Base-by-base conservation (phyloP, 2,329 filamentous ascomycete species). In the Magnaporthiopsis poae region DNA sequence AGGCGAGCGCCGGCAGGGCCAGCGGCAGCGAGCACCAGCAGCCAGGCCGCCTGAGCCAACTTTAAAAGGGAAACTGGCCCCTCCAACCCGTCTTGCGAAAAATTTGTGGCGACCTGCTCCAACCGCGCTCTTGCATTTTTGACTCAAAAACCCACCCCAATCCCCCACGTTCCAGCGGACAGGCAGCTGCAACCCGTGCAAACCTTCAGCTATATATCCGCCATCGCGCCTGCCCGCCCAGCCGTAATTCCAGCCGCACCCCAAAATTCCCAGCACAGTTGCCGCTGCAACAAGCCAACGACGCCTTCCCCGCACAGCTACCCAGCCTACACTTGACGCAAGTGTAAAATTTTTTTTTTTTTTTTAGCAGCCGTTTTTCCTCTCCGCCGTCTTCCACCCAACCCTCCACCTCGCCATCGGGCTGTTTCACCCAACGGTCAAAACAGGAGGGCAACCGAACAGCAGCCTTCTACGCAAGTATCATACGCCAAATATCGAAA, bases 51-150 rank as follows among this genome's bases (percentile, higher is more conserved):
- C 29, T 62, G 60, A 36, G 59, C 63, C 63, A 29, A 29, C 21
- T 65, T 65, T 65, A 65, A 65, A 59, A 60, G 52, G 63, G 59
- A 65, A 60, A 33, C 63, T 33, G 63, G 63, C 59, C 63, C 63
- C 63, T 65, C 63, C 63, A 60, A 25, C 52, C 31, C 31, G 27
- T 65, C 63, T 65, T 31, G 39, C 29, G 63, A 65, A 65, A 65
- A 65, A 60, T 60, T 65, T 65, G 63, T 64, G 63, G 33, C 46
- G 39, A 64, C 63, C 63, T 59, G 63, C 31, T 31, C 63, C 39
- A 65, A 61, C 59, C 25, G 35, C n/a, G 61, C 61, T 39, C 35
- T 56, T 56, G 46, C 46, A 56, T 56, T 56, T 56, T 56, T 56
- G 46, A 56, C 46, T 56, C 46, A 25, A 56, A 63, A 63, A 39